Percentiles rank a stretch among this genome's conserved stretches.
Evolutionary conservation across 768 basidiomycete genomes (phyloP).

Genomic region (Amanita rimosa): DNA sequence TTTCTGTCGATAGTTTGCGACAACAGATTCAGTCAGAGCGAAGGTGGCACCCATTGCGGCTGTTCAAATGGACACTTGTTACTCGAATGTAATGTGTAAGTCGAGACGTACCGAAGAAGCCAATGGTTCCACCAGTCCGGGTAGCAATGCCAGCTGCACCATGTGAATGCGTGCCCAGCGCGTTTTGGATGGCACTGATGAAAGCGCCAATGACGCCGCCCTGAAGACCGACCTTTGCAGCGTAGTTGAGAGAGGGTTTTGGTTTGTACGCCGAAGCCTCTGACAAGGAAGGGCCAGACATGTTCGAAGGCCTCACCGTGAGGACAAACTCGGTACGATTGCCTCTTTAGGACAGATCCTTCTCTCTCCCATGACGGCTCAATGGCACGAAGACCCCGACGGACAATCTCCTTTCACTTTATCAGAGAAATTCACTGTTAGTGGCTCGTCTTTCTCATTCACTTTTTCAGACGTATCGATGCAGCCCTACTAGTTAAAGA

Average conservation of each 20-base stretch:
- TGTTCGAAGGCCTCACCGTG: conserved; percentile 19
- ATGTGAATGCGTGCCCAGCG: conserved; percentile 59
- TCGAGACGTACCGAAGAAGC: conserved; percentile 70
- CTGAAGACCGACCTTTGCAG: conserved; percentile 50
- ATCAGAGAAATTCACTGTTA: conserved; percentile 30
- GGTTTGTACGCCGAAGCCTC: conserved; percentile 26
- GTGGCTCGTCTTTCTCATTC: conserved; percentile 14
- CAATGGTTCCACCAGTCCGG: conserved; percentile 81
- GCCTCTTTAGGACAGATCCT: conserved; percentile 18
- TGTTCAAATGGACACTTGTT: conserved; percentile 17
- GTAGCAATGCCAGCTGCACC: conserved; percentile 84
- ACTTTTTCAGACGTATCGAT: background rate
- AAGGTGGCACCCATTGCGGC: conserved; percentile 87
- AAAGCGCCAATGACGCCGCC: conserved; percentile 55
- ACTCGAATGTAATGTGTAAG: background rate
- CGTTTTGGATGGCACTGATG: conserved; percentile 68
- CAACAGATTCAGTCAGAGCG: conserved; percentile 67
- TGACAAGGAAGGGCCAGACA: conserved; percentile 21
- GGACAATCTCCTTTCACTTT: conserved; percentile 29
- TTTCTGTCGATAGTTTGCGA: conserved; percentile 71
- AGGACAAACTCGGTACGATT: conserved; percentile 10
- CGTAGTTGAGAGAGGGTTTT: conserved; percentile 44
- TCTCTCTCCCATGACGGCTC: background rate
- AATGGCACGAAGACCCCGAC: conserved; percentile 26
- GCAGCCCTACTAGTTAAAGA: conserved; percentile 15